A percentile compares a stretch with the other conserved stretches of the same genome.
Conservation (phyloP, 2,329 filamentous ascomycete genomes). For the Eutypa lata region DNA sequence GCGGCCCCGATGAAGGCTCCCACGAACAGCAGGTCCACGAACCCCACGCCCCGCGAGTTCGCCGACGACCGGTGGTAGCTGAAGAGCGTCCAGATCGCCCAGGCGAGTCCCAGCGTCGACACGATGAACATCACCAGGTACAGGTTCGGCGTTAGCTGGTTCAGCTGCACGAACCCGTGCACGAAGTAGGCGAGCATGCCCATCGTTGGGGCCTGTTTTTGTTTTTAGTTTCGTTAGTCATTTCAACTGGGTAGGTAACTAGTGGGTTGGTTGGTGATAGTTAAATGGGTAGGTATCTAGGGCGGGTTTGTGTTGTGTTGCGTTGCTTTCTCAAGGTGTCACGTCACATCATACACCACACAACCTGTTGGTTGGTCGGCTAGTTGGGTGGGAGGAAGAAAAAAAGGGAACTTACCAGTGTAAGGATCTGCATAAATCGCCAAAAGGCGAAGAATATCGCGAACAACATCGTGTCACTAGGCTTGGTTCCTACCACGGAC, state of each 20-base stretch:
- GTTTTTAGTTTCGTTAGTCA: not conserved
- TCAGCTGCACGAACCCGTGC: conserved; percentile 53
- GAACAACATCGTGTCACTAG: conserved; percentile 52
- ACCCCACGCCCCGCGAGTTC: conserved; percentile 59
- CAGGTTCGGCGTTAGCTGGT: conserved; percentile 58
- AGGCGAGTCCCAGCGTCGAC: conserved; percentile 59
- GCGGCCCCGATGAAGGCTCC: conserved; percentile 63
- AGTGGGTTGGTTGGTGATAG: too few species aligned
- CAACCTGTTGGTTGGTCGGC: not conserved
- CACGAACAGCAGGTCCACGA: conserved; percentile 60
- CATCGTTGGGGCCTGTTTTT: conserved; percentile 56
- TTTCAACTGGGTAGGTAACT: too few species aligned
- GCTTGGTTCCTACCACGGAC: not conserved
- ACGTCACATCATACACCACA: too few species aligned
- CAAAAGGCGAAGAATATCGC: conserved; percentile 61
- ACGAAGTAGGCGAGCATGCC: conserved; percentile 68
- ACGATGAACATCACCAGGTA: conserved; percentile 68
- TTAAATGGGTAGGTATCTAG: not conserved
- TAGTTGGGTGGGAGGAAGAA: not conserved
- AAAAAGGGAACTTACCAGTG: conserved; percentile 47
- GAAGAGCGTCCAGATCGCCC: conserved; percentile 64
- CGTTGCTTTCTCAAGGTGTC: too few species aligned
- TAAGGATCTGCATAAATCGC: conserved; percentile 61
- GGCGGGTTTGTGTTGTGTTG: too few species aligned
- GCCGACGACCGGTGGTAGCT: conserved; percentile 60